A percentile compares a stretch with the other conserved stretches of the same genome.
Evolutionary conservation across 768 basidiomycete species (phyloP).

Genomic region (Naematelia encephala): DNA sequence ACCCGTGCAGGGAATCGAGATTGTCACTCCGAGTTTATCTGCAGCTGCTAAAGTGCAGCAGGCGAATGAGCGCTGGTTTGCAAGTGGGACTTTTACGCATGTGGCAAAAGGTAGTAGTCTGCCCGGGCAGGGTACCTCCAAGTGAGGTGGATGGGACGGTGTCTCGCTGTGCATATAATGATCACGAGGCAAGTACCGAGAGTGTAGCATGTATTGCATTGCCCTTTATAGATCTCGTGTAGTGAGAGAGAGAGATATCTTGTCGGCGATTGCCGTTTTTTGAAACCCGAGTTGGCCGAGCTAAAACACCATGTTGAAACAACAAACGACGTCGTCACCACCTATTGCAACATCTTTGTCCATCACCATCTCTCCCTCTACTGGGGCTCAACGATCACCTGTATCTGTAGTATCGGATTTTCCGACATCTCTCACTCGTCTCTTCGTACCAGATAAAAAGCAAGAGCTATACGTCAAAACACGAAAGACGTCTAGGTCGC

Average conservation of each 20-base stretch:
- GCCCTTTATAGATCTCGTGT: background rate
- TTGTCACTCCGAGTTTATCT: constrained; percentile 74
- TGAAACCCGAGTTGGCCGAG: no score
- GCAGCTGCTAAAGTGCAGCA: constrained; percentile 76
- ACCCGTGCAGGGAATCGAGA: constrained; percentile 95
- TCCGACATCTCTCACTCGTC: no score
- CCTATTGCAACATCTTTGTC: no score
- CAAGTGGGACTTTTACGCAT: constrained; percentile 53
- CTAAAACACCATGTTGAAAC: no score
- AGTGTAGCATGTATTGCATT: background rate
- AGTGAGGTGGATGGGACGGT: background rate
- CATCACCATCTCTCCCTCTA: no score
- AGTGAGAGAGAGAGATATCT: no score
- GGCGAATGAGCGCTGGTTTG: constrained; percentile 97
- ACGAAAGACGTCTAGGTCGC: background rate
- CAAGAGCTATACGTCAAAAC: background rate
- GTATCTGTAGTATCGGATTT: no score
- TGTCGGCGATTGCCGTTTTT: no score
- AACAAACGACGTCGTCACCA: no score
- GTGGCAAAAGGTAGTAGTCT: constrained; percentile 46
- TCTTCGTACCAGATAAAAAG: no score
- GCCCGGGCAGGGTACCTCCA: constrained; percentile 26
- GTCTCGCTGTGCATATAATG: background rate
- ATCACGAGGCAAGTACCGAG: no score
- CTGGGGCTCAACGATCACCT: no score